Conservation (phyloP, 768 basidiomycete genomes). For the Suillus subaureus region DNA sequence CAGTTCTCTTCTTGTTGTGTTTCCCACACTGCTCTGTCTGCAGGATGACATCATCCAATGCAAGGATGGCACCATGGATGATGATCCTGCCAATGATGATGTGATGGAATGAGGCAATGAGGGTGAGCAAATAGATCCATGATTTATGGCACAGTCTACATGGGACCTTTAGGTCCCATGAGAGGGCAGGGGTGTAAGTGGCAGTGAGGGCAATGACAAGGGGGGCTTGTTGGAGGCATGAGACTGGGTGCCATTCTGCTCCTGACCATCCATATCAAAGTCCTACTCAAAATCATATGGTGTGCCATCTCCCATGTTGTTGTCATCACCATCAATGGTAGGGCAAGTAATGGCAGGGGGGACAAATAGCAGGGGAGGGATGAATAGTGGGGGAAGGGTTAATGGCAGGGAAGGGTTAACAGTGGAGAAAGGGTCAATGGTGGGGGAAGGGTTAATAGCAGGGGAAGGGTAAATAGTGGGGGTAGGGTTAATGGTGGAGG, state of each 20-base stretch:
- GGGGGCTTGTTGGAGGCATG: neutral
- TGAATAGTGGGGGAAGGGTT: neutral
- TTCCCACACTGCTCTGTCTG: too few species aligned
- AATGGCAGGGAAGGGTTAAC: too few species aligned
- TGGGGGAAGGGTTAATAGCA: too few species aligned
- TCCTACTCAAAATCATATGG: neutral
- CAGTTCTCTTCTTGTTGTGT: too few species aligned
- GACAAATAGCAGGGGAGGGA: rapidly evolving
- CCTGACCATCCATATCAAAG: neutral
- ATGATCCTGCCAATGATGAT: neutral
- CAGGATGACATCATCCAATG: neutral
- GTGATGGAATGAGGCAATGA: neutral
- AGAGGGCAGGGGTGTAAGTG: neutral
- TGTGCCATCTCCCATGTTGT: neutral
- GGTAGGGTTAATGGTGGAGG: too few species aligned
- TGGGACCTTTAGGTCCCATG: neutral
- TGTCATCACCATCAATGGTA: too few species aligned
- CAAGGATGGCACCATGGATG: neutral
- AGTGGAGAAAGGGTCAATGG: too few species aligned
- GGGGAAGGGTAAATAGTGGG: too few species aligned
- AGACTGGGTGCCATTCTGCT: neutral
- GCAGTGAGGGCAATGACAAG: neutral
- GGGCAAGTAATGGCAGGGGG: neutral
- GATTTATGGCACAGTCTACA: rapidly evolving
- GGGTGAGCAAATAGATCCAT: neutral